Base-by-base conservation (phyloP, 306 rosid genomes). In the Lotus japonicus region DNA sequence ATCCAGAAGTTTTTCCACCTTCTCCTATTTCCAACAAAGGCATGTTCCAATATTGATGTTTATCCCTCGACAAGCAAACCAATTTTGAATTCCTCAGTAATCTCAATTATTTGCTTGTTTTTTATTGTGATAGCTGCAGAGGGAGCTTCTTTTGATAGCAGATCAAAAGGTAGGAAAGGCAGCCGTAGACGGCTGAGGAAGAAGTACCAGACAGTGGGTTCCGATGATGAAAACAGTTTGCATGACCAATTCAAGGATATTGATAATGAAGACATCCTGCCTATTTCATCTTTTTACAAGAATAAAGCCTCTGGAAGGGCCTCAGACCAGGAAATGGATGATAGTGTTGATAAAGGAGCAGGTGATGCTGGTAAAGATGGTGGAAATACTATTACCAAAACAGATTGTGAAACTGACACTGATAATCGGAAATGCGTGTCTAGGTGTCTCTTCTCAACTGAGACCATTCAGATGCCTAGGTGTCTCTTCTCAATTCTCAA, bases 1-100 rank as follows among this genome's bases (percentile, higher is more conserved):
- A 81, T 31, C 92, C 71, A 13, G 74, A 73, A 60, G 77, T 74
- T 70, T 71, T 58, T 70, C 64, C 87, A 16, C 50, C 71, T 55
- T 80, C 89, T 76, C 90, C 84, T 10, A 42, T 78, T 76, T 86
- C 81, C 6, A 11, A 16, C 50, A 79, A 72, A 81, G 92, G 95
- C 75, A 75, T 1, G 72, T 64, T 5, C 64, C 41, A 8, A 19
- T 63, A 73, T 21, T 31, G 16, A 45, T 74, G 21, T 31, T 50
- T 12, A 50, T 61, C 43, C 18, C 13, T 36, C 26, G 21, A 13
- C 26, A 75, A 45, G 19, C 44, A 0, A 18, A 58, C 15, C 28
- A 11, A 73, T 72, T 52, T 21, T 73, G 28, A 54, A 31, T 28
- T 12, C 39, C 57, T 55, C 6, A 11, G 9, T 46, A 12, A 42